Conservation (phyloP, 1,284 basidiomycete species). For the Ustilago nuda region DNA sequence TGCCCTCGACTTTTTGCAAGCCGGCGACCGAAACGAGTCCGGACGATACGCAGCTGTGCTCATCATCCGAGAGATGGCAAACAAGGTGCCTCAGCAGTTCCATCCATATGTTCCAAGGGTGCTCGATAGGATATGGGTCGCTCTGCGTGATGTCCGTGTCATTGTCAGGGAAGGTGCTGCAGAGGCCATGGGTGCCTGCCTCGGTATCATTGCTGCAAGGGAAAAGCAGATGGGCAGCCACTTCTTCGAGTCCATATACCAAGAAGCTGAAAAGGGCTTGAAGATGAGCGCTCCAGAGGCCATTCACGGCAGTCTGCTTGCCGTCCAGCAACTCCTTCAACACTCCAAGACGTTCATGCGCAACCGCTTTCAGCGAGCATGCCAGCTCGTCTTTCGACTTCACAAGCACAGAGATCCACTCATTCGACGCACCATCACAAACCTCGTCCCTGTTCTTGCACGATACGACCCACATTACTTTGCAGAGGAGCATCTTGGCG, state of each 20-base stretch:
- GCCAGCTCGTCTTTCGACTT: conserved; percentile 91
- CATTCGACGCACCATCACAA: conserved; percentile 75
- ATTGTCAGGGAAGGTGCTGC: conserved; percentile 66
- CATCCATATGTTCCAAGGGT: conserved; percentile 65
- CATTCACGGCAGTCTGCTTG: conserved; percentile 92
- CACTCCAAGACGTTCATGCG: conserved; percentile 97
- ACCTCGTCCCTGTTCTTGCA: conserved; percentile 65
- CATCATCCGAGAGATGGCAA: conserved; percentile 68
- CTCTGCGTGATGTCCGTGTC: conserved; percentile 63
- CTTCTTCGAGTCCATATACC: conserved; percentile 71
- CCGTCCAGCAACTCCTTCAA: conserved; percentile 88
- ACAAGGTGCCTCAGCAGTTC: conserved; percentile 67
- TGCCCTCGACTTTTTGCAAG: conserved; percentile 78
- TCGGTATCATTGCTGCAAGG: conserved; percentile 65
- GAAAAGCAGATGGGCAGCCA: conserved; percentile 68
- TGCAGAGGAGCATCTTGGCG: conserved; percentile 64
- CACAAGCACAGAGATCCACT: conserved; percentile 90
- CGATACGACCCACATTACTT: conserved; percentile 67
- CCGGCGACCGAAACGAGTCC: conserved; percentile 71
- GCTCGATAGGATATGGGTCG: conserved; percentile 68
- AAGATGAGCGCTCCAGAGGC: conserved; percentile 83
- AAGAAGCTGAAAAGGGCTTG: conserved; percentile 88
- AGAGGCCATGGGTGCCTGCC: conserved; percentile 67
- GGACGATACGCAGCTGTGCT: conserved; percentile 69
- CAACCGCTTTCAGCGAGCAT: conserved; percentile 86